Percentiles rank a stretch among this genome's conserved stretches.
Conservation (phyloP, 1,284 basidiomycete genomes). For the Vanrija sp. region DNA sequence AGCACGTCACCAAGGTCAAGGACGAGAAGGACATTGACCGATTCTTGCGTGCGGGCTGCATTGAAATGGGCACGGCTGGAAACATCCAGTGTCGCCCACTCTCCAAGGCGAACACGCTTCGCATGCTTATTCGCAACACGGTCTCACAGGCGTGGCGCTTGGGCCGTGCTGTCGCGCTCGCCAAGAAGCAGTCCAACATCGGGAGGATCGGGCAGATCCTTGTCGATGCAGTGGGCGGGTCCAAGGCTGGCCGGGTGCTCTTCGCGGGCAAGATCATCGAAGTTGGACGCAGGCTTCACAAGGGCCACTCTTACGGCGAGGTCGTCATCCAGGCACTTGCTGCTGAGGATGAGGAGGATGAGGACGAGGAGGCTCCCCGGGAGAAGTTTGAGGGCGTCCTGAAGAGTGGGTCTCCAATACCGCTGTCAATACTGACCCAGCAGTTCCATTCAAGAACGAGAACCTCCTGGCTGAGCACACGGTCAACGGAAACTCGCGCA, state of each 20-base stretch:
- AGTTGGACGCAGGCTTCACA: slow-evolving; percentile 53
- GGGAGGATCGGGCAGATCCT: slow-evolving; percentile 42
- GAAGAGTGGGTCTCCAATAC: background rate
- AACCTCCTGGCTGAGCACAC: slow-evolving; percentile 55
- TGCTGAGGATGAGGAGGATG: slow-evolving; percentile 53
- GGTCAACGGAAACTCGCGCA: slow-evolving; percentile 22
- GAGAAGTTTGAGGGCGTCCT: background rate
- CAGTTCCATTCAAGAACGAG: slow-evolving; percentile 59
- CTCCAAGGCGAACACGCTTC: slow-evolving; percentile 10
- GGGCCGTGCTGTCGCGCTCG: slow-evolving; percentile 53
- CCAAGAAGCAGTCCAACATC: slow-evolving; percentile 48
- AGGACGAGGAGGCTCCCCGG: background rate
- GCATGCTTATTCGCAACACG: slow-evolving; percentile 48
- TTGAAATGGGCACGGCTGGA: slow-evolving; percentile 38
- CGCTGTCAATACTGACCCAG: slow-evolving; percentile 19
- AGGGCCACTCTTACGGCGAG: slow-evolving; percentile 56
- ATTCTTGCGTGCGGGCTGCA: slow-evolving; percentile 25
- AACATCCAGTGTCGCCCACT: slow-evolving; percentile 24
- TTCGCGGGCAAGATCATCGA: slow-evolving; percentile 58
- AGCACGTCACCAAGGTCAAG: slow-evolving; percentile 29
- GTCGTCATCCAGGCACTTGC: slow-evolving; percentile 53
- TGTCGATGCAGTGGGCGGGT: slow-evolving; percentile 54
- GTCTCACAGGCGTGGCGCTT: slow-evolving; percentile 59
- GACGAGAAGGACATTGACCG: slow-evolving; percentile 24
- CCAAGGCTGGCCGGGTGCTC: slow-evolving; percentile 55